These are phyloP conservation scores for Pseudogymnoascus sp. DNA, from an alignment of 2,329 filamentous ascomycete genomes.

Conservation along the genomic window DNA sequence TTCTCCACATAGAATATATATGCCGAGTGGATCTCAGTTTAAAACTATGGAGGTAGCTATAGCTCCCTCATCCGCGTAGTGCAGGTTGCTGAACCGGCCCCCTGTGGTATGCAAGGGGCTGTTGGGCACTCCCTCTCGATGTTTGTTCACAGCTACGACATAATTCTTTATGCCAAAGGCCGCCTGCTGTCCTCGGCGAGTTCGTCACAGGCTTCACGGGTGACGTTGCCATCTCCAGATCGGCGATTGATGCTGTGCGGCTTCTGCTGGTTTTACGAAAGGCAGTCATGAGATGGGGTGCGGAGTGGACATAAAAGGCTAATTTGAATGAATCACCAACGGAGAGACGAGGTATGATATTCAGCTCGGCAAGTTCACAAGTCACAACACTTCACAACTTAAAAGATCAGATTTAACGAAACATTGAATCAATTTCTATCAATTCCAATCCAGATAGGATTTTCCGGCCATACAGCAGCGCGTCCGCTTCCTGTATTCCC, in stretches of 20 bases:
- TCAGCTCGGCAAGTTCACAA: neutral
- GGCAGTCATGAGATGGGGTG: neutral
- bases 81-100: no score
- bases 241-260: neutral
- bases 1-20: no score
- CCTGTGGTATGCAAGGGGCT: no score
- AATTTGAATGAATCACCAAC: no score
- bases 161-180: neutral
- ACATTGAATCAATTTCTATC: neutral
- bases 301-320: no score
- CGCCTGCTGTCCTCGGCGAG: neutral
- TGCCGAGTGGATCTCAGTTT: no score
- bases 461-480: constrained; percentile 6
- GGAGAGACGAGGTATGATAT: neutral
- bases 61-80: no score
- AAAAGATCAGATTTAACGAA: neutral
- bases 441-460: neutral
- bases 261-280: neutral
- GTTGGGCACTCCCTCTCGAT: neutral
- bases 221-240: neutral
- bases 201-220: neutral
- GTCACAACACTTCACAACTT: neutral
- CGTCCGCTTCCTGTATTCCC: constrained; percentile 4
- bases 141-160: neutral
- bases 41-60: no score